Evolutionary conservation across 371 early-diverging fungal genomes (phyloP), one percentile per base, ranked within the genome.

Genomic region (Nematocida major): DNA sequence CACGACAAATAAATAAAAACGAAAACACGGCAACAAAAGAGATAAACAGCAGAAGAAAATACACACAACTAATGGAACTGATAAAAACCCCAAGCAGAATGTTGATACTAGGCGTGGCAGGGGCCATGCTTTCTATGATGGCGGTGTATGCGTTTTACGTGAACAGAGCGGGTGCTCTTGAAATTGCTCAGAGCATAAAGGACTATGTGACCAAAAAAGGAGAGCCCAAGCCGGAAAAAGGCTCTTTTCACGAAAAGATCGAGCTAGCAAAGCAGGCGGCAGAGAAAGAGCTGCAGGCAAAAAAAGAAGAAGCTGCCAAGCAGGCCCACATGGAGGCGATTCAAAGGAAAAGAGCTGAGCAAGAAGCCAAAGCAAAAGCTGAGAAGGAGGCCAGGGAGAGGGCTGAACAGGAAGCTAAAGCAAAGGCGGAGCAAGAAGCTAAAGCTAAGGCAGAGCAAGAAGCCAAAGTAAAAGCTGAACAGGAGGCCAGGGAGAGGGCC

Each of bases 341-440:
- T n/a, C n/a, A n/a, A n/a, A n/a, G n/a, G n/a, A n/a, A n/a, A n/a
- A n/a, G 22, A 51, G 39, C 40, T 18, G 40, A 69, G 40, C n/a
- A 63, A 59, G 22, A 66, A 43, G 40, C 11, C 4, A 50, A 78
- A 11, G 13, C 49, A 15, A 51, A 66, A 62, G 57, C 30, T 1
- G 22, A 53, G 13, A 48, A 57, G 65, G 53, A 59, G 28, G 54
- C 59, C 7, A 20, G 80, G 34, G 24, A 51, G n/a, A 63, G 22
- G 28, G 39, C 43, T 28, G 24, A 79, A 49, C 13, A 61, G 40
- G 62, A 80, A 63, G 24, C 22, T 22, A 32, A 7, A n/a, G 22
- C 5, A 59, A 40, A 45, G 45, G 61, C 28, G 24, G 47, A 51
- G 30, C 20, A 28, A 20, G 48, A 20, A 48, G 39, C 34, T 1